Base-by-base conservation (phyloP, 2,329 filamentous ascomycete genomes). In the Phyllosticta citrichinensis region DNA sequence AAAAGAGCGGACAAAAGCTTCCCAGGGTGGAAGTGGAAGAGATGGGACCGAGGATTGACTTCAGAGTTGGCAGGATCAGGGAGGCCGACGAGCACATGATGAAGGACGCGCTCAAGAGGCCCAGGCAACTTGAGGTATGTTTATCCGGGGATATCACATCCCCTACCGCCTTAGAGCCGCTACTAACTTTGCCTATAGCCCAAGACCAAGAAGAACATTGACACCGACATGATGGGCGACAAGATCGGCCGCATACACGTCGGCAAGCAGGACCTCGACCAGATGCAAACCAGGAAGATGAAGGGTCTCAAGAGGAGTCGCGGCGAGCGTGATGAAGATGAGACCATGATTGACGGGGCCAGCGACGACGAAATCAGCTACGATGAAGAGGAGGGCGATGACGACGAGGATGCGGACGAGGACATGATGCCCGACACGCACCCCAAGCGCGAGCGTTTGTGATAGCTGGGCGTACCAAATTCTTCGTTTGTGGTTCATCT, bases 221-320 rank as follows among this genome's bases (percentile, higher is more conserved):
- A 86, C 60, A 95, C 89, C 62, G 92, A 97, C 74, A 76, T 86
- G 52, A 91, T 99, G 78, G 94, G 94, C 73, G 94, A 99, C 77
- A 97, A 97, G 86, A 82, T 97, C 65, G 94, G 93, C 65, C 87
- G 91, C 67, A 88, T 99, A 65, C 94, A 99, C 74, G 76, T 96
- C 63, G 91, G 89, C 70, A 91, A 87, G 79, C 91, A 97, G 77
- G 91, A 99, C 77, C 82, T 99, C 62, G 81, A 80, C 71, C 83
- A 88, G 68, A 76, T 99, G 75, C 94, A 99, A 80, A 95, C 92
- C 58, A 87, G 94, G 71, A 99, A 99, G 85, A 97, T 99, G 92
- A 99, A 99, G 85, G 94, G 92, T 66, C 76, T 99, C 67, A 99
- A 97, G 84, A 83, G 94, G 66, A 85, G 82, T 65, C 84, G 90